Conservation (phyloP, 169 alveolate species). For the Plasmodium fragile region DNA sequence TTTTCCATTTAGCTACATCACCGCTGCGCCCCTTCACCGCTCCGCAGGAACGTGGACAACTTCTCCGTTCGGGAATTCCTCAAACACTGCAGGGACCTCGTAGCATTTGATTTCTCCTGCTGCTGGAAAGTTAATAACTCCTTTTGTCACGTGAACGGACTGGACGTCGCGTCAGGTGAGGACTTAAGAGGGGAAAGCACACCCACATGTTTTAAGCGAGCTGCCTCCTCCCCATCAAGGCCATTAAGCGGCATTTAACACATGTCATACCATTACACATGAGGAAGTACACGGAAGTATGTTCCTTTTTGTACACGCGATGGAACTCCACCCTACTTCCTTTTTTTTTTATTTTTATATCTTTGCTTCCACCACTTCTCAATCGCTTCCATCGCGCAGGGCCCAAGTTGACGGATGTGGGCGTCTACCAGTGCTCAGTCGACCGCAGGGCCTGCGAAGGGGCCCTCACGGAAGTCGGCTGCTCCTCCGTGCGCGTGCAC, state of each 20-base stretch:
- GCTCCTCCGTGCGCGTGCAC: constrained; percentile 65
- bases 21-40: not conserved
- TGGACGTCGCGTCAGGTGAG: constrained; percentile 65
- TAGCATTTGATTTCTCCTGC: constrained; percentile 42
- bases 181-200: not conserved
- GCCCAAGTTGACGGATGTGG: constrained; percentile 35
- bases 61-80: constrained; percentile 54
- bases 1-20: not conserved
- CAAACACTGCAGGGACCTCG: constrained; percentile 36
- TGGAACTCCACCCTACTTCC: not conserved
- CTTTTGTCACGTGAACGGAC: constrained; percentile 44
- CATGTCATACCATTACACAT: not conserved
- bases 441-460: constrained; percentile 55
- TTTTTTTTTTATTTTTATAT: not conserved
- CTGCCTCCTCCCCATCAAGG: not conserved
- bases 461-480: constrained; percentile 29
- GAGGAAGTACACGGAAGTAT: not conserved
- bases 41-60: constrained; percentile 59
- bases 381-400: too few species aligned
- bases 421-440: constrained; percentile 65
- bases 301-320: not conserved
- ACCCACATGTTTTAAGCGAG: not conserved
- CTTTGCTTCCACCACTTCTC: not conserved
- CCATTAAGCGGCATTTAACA: not conserved
- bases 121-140: constrained; percentile 72